Evolutionary conservation across 1,284 basidiomycete species (phyloP), one percentile per base, ranked within the genome.

Genomic region (Sparassis latifolia): DNA sequence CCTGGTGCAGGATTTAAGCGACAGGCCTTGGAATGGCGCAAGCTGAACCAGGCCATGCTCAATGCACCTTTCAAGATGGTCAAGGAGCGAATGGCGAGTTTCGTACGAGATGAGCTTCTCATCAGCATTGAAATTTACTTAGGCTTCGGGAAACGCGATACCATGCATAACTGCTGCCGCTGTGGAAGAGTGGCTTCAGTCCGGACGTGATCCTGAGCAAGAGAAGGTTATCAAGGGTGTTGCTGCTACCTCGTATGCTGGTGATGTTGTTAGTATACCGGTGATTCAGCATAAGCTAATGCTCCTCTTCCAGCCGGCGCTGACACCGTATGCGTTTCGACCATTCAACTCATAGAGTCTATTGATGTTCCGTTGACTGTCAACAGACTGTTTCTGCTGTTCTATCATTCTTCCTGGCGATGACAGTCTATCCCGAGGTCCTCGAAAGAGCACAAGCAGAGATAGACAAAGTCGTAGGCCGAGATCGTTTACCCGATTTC

Each of bases 401-500:
- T 9, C 45, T 54, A 2, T 58, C 61, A 4, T 65, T 65, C 52
- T 57, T 63, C 49, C 55, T 64, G 9, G 56, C 57, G 20, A 48
- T 57, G 27, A 47, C 53, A 31, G 40, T 58, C 10, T 47, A 58
- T 44, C 69, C 69, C 0, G 57, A 59, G 2, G 57, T 63, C 10
- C 58, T 62, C 31, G 45, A 49, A 38, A 58, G 58, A 33, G 58
- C 62, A 9, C 69, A 69, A 47, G 54, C 50, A 3, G 67, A 71
- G 52, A 57, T 70, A 7, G 66, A 70, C 50, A 33, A 47, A 9
- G 57, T 67, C 3, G 57, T 69, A 6, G 64, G 64, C 2, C 28
- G 31, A 10, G 59, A 62, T n/a, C 57, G 65, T 37, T 44, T 71
- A 31, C 68, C 69, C 2, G 62, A 52, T 3, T 65, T 69, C 47